Percentiles rank a stretch among this genome's conserved stretches.
These are phyloP conservation scores for Populus hybrid DNA, from an alignment of 441 rosid genomes.

Conservation along the genomic window DNA sequence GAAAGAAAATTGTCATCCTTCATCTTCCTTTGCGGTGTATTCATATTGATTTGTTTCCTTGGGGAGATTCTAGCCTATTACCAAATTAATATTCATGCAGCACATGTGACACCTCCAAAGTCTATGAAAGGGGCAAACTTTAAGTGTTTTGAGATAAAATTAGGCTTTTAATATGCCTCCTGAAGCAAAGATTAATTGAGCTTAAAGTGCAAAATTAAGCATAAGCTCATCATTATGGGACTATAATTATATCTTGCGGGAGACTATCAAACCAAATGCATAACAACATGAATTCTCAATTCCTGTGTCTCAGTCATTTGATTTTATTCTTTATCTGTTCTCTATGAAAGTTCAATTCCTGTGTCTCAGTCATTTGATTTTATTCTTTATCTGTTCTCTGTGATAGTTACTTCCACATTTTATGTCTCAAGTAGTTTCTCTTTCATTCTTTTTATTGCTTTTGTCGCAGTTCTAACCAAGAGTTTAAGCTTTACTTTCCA, in stretches of 20 bases:
- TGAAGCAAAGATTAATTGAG: neutral
- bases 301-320: neutral
- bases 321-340: too few species aligned
- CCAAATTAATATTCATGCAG: slow-evolving; percentile 1
- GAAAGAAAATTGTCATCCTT: neutral
- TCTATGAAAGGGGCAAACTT: neutral
- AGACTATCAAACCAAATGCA: neutral
- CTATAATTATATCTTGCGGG: neutral
- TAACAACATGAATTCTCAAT: neutral
- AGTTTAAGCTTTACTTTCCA: neutral
- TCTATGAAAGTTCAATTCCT: neutral
- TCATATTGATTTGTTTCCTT: neutral
- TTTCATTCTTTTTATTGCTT: neutral
- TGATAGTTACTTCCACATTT: neutral
- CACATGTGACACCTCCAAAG: neutral
- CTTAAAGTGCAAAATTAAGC: neutral
- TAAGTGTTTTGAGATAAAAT: neutral
- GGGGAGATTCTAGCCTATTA: slow-evolving; percentile 4
- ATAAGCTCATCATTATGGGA: neutral
- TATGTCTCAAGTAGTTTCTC: neutral
- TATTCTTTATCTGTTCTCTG: too few species aligned
- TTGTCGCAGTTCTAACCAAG: neutral
- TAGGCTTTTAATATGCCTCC: neutral
- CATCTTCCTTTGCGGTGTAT: neutral
- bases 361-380: neutral